phyloP scores from a whole-genome alignment of 2,329 filamentous ascomycete species.

The Colletotrichum sp. region DNA sequence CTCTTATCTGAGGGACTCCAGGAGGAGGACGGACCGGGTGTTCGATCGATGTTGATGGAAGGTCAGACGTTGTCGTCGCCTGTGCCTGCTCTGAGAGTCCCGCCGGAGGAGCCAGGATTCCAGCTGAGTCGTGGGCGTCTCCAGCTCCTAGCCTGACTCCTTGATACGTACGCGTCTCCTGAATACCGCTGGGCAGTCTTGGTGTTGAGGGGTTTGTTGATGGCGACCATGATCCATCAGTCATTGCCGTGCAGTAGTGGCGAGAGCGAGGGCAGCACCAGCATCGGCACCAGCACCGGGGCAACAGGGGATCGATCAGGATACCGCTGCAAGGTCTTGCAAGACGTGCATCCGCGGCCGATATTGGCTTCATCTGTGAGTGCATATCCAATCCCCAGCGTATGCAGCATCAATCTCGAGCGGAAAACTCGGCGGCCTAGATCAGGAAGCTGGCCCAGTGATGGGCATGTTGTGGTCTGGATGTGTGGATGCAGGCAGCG shows the following conservation, averaged over 20 bases:
- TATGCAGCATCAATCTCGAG: background rate
- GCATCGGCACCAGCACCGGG: background rate
- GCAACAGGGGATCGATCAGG: background rate
- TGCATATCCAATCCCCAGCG: background rate
- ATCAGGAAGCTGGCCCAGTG: constrained; percentile 14
- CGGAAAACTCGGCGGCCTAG: background rate
- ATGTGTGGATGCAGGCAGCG: background rate
- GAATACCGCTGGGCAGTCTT: background rate
- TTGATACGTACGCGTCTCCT: background rate
- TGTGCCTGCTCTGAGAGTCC: background rate
- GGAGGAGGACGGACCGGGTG: background rate
- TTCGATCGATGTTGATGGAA: background rate
- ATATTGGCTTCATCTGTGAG: background rate
- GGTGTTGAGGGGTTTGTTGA: background rate
- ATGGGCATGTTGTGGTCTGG: background rate
- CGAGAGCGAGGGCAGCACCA: background rate
- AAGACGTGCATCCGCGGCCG: background rate
- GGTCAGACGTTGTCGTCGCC: background rate
- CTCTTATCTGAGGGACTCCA: background rate
- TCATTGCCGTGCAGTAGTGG: background rate
- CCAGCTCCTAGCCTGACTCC: background rate
- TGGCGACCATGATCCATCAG: background rate
- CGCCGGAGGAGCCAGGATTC: background rate
- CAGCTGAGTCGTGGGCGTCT: background rate
- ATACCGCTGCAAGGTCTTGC: background rate